Percentiles rank a stretch among this genome's conserved stretches.
Conservation (phyloP, 768 basidiomycete species). For the Termitomyces heimii region DNA sequence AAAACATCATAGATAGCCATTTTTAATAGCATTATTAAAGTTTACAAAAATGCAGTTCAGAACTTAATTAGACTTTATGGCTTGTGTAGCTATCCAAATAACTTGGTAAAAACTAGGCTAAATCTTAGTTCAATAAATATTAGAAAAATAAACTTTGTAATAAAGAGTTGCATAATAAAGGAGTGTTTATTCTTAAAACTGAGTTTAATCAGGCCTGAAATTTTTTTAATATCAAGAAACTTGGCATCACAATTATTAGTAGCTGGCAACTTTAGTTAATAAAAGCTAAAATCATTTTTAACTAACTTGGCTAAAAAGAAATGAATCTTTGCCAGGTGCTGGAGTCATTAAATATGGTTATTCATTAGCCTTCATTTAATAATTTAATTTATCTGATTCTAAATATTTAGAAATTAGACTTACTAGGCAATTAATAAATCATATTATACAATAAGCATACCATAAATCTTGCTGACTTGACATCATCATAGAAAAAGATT, state of each 20-base stretch:
- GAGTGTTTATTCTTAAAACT: neutral
- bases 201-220: neutral
- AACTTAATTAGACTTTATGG: neutral
- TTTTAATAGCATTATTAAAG: neutral
- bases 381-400: no score
- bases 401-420: neutral
- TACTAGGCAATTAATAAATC: no score
- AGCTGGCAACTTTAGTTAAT: neutral
- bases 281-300: neutral
- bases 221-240: neutral
- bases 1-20: neutral
- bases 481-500: no score
- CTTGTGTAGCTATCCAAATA: neutral
- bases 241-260: neutral
- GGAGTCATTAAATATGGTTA: neutral
- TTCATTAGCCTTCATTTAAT: no score
- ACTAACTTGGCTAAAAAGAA: fast-evolving
- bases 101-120: neutral
- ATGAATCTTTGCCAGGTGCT: neutral
- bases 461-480: no score
- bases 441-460: no score
- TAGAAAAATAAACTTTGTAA: neutral
- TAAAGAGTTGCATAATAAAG: neutral
- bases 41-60: neutral
- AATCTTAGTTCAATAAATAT: neutral